These are phyloP conservation scores for Plasmodium adleri DNA, from an alignment of 169 alveolate genomes.

Conservation along the genomic window DNA sequence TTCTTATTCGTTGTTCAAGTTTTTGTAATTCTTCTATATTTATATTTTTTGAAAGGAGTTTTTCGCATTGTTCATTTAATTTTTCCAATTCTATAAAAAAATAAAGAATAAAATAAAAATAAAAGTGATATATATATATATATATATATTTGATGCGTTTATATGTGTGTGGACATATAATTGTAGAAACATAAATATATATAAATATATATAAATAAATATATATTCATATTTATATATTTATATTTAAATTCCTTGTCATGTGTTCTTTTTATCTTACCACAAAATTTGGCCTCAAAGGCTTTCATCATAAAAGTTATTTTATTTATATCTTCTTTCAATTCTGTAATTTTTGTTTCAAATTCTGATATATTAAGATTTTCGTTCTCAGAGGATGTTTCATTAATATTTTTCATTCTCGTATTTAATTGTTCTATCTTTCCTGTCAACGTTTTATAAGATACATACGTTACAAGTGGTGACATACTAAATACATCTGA, in stretches of 20 bases:
- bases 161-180: neutral
- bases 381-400: slow-evolving; percentile 13
- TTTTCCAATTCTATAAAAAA: slow-evolving; percentile 42
- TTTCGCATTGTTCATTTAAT: slow-evolving; percentile 69
- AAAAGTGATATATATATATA: neutral
- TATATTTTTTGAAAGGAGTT: slow-evolving; percentile 52
- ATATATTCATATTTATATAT: neutral
- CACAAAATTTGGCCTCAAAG: slow-evolving; percentile 49
- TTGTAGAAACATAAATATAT: slow-evolving; percentile 2
- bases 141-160: neutral
- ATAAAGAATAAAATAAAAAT: slow-evolving; percentile 1
- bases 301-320: slow-evolving; percentile 67
- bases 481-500: slow-evolving; percentile 69
- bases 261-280: slow-evolving; percentile 5
- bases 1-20: slow-evolving; percentile 56
- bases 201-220: neutral
- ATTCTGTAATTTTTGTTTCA: slow-evolving; percentile 49
- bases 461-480: slow-evolving; percentile 70
- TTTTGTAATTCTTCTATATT: slow-evolving; percentile 47
- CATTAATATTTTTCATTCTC: slow-evolving; percentile 26
- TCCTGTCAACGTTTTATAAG: slow-evolving; percentile 51
- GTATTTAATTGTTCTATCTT: slow-evolving; percentile 33
- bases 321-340: slow-evolving; percentile 44
- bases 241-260: no score
- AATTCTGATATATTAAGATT: slow-evolving; percentile 29